phyloP scores from a whole-genome alignment of 345 rosid genomes.

The Geranium rotundifolium region DNA sequence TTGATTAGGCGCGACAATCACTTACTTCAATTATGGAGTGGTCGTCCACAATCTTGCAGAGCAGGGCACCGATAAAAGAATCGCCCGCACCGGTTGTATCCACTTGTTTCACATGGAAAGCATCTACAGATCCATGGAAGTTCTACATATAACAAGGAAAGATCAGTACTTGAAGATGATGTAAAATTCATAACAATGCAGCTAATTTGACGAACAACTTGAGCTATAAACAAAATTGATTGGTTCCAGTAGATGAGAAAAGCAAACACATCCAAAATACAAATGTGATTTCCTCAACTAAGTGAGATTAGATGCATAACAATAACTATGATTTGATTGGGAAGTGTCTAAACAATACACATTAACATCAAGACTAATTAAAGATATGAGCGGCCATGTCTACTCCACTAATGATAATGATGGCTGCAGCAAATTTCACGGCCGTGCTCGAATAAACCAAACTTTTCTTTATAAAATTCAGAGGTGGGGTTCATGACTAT shows the following conservation, averaged over 20 bases:
- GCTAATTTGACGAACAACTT: no score
- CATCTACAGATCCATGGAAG: conserved; percentile 71
- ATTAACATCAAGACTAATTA: no score
- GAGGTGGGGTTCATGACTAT: no score
- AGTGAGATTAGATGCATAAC: no score
- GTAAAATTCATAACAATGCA: background rate
- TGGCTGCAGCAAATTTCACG: background rate
- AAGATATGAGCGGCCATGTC: no score
- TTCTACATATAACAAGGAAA: conserved; percentile 23
- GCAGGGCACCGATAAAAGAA: conserved; percentile 78
- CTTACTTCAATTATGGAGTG: conserved; percentile 56
- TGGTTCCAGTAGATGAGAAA: background rate
- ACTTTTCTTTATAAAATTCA: background rate
- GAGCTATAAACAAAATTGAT: background rate
- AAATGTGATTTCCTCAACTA: no score
- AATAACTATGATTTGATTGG: no score
- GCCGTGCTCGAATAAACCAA: background rate
- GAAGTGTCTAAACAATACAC: no score
- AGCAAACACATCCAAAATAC: no score
- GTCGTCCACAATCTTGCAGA: conserved; percentile 70
- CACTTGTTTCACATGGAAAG: conserved; percentile 58
- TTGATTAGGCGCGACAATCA: no score
- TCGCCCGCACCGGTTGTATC: conserved; percentile 99
- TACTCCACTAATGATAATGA: no score
- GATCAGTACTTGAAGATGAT: no score